A percentile compares a stretch with the other conserved stretches of the same genome.
phyloP scores from a whole-genome alignment of 345 rosid species.

The Psidium friedrichsthalianum region DNA sequence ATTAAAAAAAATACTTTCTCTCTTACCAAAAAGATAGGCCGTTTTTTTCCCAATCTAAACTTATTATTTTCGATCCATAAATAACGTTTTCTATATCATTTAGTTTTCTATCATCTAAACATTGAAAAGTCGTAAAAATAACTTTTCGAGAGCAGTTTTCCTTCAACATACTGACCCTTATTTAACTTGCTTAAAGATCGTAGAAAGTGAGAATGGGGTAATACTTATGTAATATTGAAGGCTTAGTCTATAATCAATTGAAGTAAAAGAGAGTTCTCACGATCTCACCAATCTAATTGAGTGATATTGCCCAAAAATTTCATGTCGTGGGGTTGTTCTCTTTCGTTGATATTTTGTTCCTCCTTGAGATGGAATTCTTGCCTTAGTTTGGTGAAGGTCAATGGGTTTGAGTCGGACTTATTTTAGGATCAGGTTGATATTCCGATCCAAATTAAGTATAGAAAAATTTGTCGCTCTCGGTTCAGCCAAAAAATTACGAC shows the following conservation, averaged over 20 bases:
- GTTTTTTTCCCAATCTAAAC: too few relatives aligned
- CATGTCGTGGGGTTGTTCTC: not conserved
- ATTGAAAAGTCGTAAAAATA: too few relatives aligned
- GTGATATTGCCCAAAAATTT: not conserved
- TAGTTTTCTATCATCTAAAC: too few relatives aligned
- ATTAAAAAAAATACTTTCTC: too few relatives aligned
- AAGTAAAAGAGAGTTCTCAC: not conserved
- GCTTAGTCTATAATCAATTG: not conserved
- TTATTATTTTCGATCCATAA: too few relatives aligned
- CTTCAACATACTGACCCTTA: too few relatives aligned
- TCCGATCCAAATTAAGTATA: not conserved
- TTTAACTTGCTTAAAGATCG: not conserved
- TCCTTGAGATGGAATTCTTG: not conserved
- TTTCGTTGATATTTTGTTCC: not conserved
- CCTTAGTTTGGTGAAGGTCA: not conserved
- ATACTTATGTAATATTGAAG: not conserved
- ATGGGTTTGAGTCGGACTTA: not conserved
- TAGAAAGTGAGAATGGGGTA: not conserved
- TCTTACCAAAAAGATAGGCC: too few relatives aligned
- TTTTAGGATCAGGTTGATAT: not conserved
- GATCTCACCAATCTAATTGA: not conserved
- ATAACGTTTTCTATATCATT: too few relatives aligned
- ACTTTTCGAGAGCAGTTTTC: too few relatives aligned
- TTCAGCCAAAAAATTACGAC: not conserved
- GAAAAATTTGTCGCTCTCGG: not conserved